Conservation (phyloP, 257 asterid species). For the Nyctanthes arbortristis region DNA sequence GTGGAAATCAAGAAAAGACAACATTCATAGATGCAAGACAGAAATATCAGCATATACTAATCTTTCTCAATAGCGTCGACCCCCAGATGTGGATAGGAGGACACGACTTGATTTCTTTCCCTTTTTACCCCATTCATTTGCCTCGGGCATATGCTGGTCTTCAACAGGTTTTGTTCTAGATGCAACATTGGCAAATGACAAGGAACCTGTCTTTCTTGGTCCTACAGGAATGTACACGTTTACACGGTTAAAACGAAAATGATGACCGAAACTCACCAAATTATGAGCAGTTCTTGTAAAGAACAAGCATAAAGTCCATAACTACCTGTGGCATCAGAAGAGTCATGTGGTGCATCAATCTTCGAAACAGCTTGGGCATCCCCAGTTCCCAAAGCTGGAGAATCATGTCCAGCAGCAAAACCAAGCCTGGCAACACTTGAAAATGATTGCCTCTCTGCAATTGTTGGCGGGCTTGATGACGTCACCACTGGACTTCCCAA, state of each 20-base stretch:
- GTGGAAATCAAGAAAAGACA: not conserved
- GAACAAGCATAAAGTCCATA: not conserved
- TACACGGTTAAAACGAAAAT: not conserved
- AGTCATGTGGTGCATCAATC: constrained; percentile 30
- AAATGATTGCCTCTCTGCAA: constrained; percentile 60
- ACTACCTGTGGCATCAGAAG: constrained; percentile 47
- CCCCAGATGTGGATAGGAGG: constrained; percentile 79
- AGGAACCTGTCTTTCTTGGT: constrained; percentile 33
- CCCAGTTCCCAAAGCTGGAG: constrained; percentile 56
- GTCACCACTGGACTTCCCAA: constrained; percentile 59
- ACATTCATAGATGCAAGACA: not conserved
- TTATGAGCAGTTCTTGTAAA: not conserved
- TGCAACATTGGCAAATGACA: constrained; percentile 67
- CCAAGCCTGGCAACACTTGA: constrained; percentile 90
- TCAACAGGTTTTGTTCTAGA: constrained; percentile 58
- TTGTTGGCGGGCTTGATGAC: constrained; percentile 59
- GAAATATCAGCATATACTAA: not conserved
- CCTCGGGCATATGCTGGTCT: constrained; percentile 29
- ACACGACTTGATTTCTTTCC: constrained; percentile 75
- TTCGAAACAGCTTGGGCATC: constrained; percentile 33
- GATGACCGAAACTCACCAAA: not conserved
- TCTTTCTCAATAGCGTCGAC: constrained; percentile 70
- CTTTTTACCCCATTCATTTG: constrained; percentile 59
- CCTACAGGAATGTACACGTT: constrained; percentile 34
- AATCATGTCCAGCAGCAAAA: constrained; percentile 89